Conservation (phyloP, 345 rosid genomes). For the Eucalyptus victrix region DNA sequence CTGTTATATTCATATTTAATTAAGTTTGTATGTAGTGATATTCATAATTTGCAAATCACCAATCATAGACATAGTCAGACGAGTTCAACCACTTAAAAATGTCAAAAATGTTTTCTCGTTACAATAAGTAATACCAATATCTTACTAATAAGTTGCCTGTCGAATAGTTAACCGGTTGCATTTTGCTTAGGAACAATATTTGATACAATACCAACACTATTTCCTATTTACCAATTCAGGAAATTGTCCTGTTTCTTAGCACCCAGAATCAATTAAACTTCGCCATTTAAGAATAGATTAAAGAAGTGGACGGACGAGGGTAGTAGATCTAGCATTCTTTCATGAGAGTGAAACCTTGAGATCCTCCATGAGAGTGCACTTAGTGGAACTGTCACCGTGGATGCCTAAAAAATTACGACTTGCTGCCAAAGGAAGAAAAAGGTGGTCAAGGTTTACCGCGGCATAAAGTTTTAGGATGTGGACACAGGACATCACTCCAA, state of each 20-base stretch:
- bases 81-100: background rate
- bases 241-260: background rate
- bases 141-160: background rate
- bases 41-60: no score
- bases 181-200: background rate
- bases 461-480: background rate
- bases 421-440: background rate
- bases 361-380: background rate
- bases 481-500: background rate
- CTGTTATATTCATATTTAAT: no score
- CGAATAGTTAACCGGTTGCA: background rate
- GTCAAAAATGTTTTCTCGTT: background rate
- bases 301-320: background rate
- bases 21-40: background rate
- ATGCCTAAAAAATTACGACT: background rate
- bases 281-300: background rate
- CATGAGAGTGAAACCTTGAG: background rate
- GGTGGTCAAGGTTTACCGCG: background rate
- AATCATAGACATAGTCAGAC: no score
- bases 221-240: background rate
- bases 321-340: background rate
- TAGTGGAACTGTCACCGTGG: background rate
- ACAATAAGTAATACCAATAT: background rate
- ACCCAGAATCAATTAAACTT: background rate
- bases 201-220: background rate